Base-by-base conservation (phyloP, 306 rosid genomes). In the Nissolia schottii region DNA sequence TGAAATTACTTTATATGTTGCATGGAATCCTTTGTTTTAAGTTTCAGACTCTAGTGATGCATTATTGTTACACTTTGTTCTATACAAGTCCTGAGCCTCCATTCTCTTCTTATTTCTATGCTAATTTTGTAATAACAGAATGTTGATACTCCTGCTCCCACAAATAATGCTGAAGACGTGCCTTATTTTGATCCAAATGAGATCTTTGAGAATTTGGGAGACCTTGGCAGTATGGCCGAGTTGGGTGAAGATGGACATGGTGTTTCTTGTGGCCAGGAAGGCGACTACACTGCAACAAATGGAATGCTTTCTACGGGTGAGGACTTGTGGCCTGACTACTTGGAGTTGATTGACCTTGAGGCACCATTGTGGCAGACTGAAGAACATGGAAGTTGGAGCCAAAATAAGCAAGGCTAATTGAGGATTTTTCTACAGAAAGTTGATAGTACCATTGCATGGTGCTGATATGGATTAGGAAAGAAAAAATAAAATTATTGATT, bases 341-440 rank as follows among this genome's bases (percentile, higher is more conserved):
- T 92, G 81, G 97, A 92, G 86, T 74, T 92, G 73, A 15, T 0
- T 64, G 97, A 92, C 66, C 87, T 92, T 0, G 86, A 82, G 0
- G 4, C 35, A 2, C 88, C 90, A 12, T 27, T 79, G 54, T 46
- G 3, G 27, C 43, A 64, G 8, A 25, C 77, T 59, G 70, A 64
- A 49, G 37, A 46, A 9, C 25, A 32, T 11, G 41, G 46, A 29
- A 69, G 62, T 56, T 23, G 35, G 46, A 64, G 67, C 56, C 72
- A 53, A 38, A 46, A 49, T 20, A 40, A 57, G n/a, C 9, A 35
- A 34, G 72, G 56, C 16, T 51, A 57, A 12, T 20, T 56, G 70
- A 46, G n/a, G 49, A 31, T 71, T 18, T 10, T 13, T 16, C 16
- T 22, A 31, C 59, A 71, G 22, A n/a, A 25, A 32, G 25, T 50